Evolutionary conservation across 2,329 filamentous ascomycete species (phyloP), one percentile per base, ranked within the genome.

Genomic region (Grosmannia penicillata): DNA sequence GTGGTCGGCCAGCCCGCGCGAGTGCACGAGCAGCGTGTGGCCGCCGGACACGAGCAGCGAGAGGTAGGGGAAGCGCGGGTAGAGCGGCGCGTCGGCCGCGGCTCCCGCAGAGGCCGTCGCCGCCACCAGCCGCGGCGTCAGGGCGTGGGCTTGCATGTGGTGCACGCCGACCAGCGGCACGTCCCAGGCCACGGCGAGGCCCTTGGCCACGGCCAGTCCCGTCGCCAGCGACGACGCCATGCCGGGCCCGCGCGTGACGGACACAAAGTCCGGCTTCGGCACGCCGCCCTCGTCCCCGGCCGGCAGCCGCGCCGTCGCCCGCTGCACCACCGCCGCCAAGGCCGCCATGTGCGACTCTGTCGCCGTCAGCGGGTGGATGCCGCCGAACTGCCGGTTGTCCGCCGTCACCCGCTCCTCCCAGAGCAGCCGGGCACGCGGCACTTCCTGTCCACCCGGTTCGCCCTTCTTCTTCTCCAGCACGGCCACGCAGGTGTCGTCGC

Each of bases 101-200:
- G 14, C 7, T 11, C 10, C 15, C 8, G 23, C 29, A 26, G 27
- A 47, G 37, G 47, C 38, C 43, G 89, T 57, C 6, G 82, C 81
- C 24, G 65, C 60, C 4, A 79, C 77, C 30, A 98, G 70, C 9
- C 85, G 70, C 14, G 89, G 82, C 15, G 91, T 96, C 45, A 98
- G 62, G 15, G 91, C 81, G 57, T 98, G 91, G 10, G 87, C 91
- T 56, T 95, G 87, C 91, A 98, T 96, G 57, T 98, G 91, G 56
- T 98, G 82, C 1, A 95, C 82, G 1, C 77, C 91, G 1, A 96
- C 56, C 24, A 96, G 62, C 4, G 89, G 87, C 27, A 86, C 70
- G 46, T 76, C 70, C 83, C 83, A 93, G 27, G 84, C 86, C 17
- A 82, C 66, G 0, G 87, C 76, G 17, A 96, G 68, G 0, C 86